phyloP scores from a whole-genome alignment of 1,139 yeast species.

The Hemisphaericaspora xylanilytica region DNA sequence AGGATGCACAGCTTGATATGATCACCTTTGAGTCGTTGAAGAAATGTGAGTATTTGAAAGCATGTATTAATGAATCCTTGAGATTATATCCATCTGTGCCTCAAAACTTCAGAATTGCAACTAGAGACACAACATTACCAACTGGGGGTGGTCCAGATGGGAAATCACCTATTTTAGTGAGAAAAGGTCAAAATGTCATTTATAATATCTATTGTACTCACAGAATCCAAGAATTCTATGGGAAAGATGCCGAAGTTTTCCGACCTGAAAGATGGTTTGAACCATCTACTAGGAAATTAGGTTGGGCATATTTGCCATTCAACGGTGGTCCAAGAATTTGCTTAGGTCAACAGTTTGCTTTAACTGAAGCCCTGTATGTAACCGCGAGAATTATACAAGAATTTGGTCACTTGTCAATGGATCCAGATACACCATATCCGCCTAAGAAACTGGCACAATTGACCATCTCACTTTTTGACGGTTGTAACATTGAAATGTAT shows the following conservation, averaged over 20 bases:
- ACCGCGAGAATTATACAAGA: slow-evolving; percentile 40
- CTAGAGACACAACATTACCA: slow-evolving; percentile 48
- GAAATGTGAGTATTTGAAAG: slow-evolving; percentile 47
- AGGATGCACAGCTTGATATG: slow-evolving; percentile 22
- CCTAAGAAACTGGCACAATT: slow-evolving; percentile 35
- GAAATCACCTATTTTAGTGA: slow-evolving; percentile 38
- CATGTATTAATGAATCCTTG: slow-evolving; percentile 48
- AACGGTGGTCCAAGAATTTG: slow-evolving; percentile 64
- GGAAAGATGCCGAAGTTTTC: slow-evolving; percentile 43
- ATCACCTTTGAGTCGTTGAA: slow-evolving; percentile 47
- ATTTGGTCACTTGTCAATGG: slow-evolving; percentile 19
- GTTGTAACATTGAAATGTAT: slow-evolving; percentile 19
- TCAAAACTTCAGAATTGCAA: slow-evolving; percentile 43
- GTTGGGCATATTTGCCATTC: slow-evolving; percentile 56
- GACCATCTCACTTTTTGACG: slow-evolving; percentile 31
- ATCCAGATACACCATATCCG: slow-evolving; percentile 25
- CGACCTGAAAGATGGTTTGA: slow-evolving; percentile 53
- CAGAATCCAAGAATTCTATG: slow-evolving; percentile 39
- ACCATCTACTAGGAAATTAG: slow-evolving; percentile 31
- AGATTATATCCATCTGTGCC: slow-evolving; percentile 58
- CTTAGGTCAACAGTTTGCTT: slow-evolving; percentile 58
- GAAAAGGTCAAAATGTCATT: slow-evolving; percentile 38
- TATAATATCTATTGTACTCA: slow-evolving; percentile 45
- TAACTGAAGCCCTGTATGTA: slow-evolving; percentile 53
- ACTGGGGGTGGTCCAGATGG: slow-evolving; percentile 54